Conservation (phyloP, 1,139 yeast species). For the Zygosaccharomyces pseudobailii region DNA sequence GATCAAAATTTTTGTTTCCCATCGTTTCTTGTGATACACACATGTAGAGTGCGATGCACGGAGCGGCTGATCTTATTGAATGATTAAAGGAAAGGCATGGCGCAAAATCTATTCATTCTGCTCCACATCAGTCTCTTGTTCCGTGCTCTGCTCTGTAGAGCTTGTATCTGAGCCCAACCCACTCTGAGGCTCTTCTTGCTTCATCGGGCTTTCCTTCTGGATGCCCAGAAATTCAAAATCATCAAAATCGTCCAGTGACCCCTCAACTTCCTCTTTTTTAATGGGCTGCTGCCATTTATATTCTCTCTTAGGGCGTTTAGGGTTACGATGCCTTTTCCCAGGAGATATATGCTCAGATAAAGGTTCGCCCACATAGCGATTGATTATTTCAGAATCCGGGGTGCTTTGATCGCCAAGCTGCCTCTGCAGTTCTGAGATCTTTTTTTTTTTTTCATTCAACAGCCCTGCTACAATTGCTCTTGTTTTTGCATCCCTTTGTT, state of each 20-base stretch:
- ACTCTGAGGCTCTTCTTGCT: constrained; percentile 2
- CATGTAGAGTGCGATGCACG: neutral
- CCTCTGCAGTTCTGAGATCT: constrained; percentile 20
- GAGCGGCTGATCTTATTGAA: neutral
- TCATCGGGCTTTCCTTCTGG: constrained; percentile 2
- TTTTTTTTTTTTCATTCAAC: constrained; percentile 27
- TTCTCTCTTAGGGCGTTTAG: neutral
- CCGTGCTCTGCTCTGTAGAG: neutral
- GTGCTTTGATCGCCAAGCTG: constrained; percentile 9
- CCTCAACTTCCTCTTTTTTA: neutral
- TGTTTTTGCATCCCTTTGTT: constrained; percentile 22
- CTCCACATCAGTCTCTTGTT: neutral
- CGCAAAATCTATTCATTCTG: neutral
- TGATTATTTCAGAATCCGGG: constrained; percentile 20
- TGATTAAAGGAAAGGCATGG: neutral
- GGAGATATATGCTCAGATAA: constrained; percentile 26
- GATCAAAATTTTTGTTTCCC: neutral
- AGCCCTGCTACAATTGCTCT: constrained; percentile 19
- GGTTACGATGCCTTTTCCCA: constrained; percentile 16
- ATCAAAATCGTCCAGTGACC: constrained; percentile 8
- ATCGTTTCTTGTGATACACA: neutral
- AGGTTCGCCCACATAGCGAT: constrained; percentile 17
- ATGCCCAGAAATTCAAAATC: constrained; percentile 14
- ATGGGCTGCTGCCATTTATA: neutral
- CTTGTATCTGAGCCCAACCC: neutral